phyloP scores from a whole-genome alignment of 352 stramenopile genomes.

The Phytophthora citricola region DNA sequence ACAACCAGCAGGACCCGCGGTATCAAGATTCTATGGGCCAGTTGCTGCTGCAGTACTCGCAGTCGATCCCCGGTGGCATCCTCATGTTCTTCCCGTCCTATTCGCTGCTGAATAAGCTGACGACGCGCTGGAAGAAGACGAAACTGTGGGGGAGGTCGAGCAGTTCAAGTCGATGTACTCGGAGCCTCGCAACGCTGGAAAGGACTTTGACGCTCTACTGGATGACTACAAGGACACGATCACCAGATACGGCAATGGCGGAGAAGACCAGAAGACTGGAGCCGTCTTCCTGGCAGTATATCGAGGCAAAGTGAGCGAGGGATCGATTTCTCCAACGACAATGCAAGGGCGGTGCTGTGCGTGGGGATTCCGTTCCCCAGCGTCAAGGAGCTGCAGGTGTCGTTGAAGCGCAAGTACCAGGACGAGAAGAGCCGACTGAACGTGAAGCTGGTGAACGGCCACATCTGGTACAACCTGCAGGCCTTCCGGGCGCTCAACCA shows the following conservation, averaged over 20 bases:
- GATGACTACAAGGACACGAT: constrained; percentile 73
- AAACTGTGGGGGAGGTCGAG: constrained; percentile 71
- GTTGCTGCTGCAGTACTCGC: constrained; percentile 72
- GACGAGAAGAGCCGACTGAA: constrained; percentile 75
- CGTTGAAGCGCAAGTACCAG: constrained; percentile 84
- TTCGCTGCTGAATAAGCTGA: constrained; percentile 77
- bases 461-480: constrained; percentile 97
- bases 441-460: constrained; percentile 70
- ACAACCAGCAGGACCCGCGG: constrained; percentile 79
- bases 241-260: constrained; percentile 4
- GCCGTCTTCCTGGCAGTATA: constrained; percentile 98
- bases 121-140: constrained; percentile 70
- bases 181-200: constrained; percentile 76
- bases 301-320: constrained; percentile 98
- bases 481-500: constrained; percentile 99
- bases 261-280: constrained; percentile 59
- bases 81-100: constrained; percentile 92
- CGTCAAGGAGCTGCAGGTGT: constrained; percentile 92
- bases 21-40: constrained; percentile 88
- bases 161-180: constrained; percentile 67
- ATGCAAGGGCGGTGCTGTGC: constrained; percentile 96
- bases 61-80: constrained; percentile 75
- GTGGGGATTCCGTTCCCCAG: constrained; percentile 98
- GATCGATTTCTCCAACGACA: constrained; percentile 98
- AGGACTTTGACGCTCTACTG: constrained; percentile 82